Evolutionary conservation across 495 filamentous ascomycete genomes (phyloP), one percentile per base, ranked within the genome.

Genomic region (Cryomyces minteri): DNA sequence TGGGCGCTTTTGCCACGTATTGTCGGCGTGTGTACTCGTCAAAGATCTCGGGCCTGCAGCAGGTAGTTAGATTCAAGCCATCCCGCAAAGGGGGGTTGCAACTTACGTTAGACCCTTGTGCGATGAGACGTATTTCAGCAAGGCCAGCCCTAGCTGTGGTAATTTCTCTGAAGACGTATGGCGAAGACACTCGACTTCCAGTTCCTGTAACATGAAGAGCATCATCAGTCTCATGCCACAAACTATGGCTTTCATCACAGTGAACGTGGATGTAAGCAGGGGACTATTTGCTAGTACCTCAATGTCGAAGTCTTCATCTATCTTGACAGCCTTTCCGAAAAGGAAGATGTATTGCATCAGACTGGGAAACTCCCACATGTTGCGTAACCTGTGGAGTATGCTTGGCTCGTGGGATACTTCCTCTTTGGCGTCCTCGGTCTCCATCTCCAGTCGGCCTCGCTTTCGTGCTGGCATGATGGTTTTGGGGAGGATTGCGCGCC

Each of bases 331-430:
- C 51, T 79, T 76, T 30, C 87, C 87, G 63, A 98, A 98, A 44
- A 86, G 72, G 53, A 76, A 77, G 44, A 95, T 81, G 66, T 84
- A 98, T 62, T 98, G 90, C 67, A 80, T 86, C 5, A 98, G 70
- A 57, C 85, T 87, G 40, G 90, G 84, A 62, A 98, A 94, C 61
- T 95, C 82, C 87, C 90, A 95, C 66, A 78, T 80, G 59, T 82
- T 90, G 41, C 88, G 71, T 47, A 98, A 69, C 50, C 70, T 76
- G 40, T 79, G 65, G 25, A 94, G 69, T 45, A 77, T 50, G 42
- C 63, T 65, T 40, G 59, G 58, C 51, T 76, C 69, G 50, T 74
- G 62, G 4, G 67, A 61, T 43, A 60, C 51, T 49, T 71, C 57
- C 32, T 54, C 48, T 2, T 36, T 39, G 18, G 2, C 1, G 18